Base-by-base conservation (phyloP, 306 rosid genomes). In the Pterocarpus santalinus region DNA sequence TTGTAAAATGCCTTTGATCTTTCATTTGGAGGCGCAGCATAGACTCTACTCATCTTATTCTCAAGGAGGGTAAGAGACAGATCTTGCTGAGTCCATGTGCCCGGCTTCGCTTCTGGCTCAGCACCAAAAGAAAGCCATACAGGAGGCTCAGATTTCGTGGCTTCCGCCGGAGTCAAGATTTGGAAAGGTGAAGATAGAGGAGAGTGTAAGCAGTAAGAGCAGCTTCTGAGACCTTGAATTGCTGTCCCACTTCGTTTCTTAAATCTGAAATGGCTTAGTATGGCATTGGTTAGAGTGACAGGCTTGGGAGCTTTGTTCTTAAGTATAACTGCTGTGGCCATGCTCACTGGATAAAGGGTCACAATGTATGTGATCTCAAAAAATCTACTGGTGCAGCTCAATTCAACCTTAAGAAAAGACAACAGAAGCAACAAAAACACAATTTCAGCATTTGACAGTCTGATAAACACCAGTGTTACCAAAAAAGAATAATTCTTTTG, bases 281-380 rank as follows among this genome's bases (percentile, higher is more conserved):
- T 93, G 2, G 97, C 98, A 49, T 79, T 91, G 61, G 60, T 87
- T 68, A 93, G 82, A 65, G 87, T 90, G 55, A 86, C 87, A 12
- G 89, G 85, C 82, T 89, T 95, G 4, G 72, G 77, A 72, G 94
- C 89, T 8, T 86, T 87, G 89, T 93, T 95, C 86, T 87, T 90
- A 22, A 87, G 90, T 38, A 89, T 85, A 4, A 91, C 92, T 12
- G 99, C 99, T 6, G 99, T 93, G 34, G 99, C 99, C 89, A 95
- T 76, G 87, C 97, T 93, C 86, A 86, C 77, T 55, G 99, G 93
- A 72, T 91, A 91, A 5, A 95, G 90, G 2, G 96, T 84, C 64
- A 95, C 96, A 28, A 95, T 87, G 78, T 93, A 95, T 7, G 90
- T 90, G 11, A 95, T 65, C 53, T 93, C 97, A 36, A 95, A 82